Evolutionary conservation across 2,329 filamentous ascomycete genomes (phyloP), one percentile per base, ranked within the genome.

Genomic region (Botrytis fabae): DNA sequence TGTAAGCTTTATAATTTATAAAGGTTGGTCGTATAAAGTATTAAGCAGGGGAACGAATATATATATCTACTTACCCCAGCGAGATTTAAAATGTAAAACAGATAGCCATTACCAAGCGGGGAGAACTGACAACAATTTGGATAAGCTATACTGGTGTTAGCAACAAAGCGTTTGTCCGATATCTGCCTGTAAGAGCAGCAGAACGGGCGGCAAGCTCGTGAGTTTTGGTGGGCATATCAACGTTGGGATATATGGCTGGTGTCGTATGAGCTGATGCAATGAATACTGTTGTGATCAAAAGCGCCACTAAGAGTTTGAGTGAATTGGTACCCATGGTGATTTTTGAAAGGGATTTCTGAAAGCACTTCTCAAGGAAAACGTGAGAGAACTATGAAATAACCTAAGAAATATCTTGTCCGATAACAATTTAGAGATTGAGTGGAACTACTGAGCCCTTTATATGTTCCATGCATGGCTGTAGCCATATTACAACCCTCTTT

Each of bases 81-180:
- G 9, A 60, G 20, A 60, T 60, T 60, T 20, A 25, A 60, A 7
- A 10, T 38, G 57, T 35, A 35, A 6, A 35, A 35, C 35, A 38
- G 32, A 14, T 32, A 4, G 57, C 1, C 32, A 60, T 20, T 6
- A 10, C 0, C 1, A 0, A 20, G 0, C 25, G 18, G 16, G 2
- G 14, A 1, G 22, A 6, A 14, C 22, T 60, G 32, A 25, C 10
- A 60, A 32, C 32, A 38, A 60, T 38, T 38, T 9, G 57, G 14
- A 38, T 60, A 60, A 38, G 57, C 57, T 14, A 2, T 9, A 22
- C 18, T 32, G n/a, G 25, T n/a, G 20, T 20, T 22, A 60, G 57
- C 32, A 60, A 20, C 35, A 38, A 2, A 32, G 16, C 0, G 22
- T 61, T 61, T n/a, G 22, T n/a, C 12, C 2, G 9, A 22, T 38